Evolutionary conservation across 139 green algal species (phyloP), one percentile per base, ranked within the genome.

Genomic region (Axilococcus clingmanii): DNA sequence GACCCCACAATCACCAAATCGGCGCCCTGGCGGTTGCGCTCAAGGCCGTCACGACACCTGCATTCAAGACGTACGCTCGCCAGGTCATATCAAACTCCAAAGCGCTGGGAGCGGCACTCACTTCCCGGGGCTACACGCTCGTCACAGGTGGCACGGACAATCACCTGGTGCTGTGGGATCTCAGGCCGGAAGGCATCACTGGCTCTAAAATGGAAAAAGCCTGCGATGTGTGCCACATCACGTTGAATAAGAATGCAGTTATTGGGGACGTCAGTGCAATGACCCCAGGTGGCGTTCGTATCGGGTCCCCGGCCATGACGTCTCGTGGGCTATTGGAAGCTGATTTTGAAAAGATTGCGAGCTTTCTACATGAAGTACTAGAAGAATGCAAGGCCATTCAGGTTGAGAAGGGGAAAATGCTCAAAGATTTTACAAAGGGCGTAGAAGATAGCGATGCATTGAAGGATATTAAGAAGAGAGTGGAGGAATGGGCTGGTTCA

Each of bases 1-100:
- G 84, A 25, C 84, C 84, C 4, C 84, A 94, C 77, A 94, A 94
- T 76, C 80, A 94, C 75, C 81, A 93, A 63, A 94, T 92, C 48
- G 84, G 66, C 24, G 84, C 83, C 28, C 72, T 94, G 48, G 71
- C 69, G 16, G 82, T 90, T 19, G 84, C 84, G 8, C 68, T 94
- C 19, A 87, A 87, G 71, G 52, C 84, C n/a, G 74, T 60, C n/a
- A 28, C 38, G 17, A 63, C 64, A 4, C 61, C 70, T 2, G 66
- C 70, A 50, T 85, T 86, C 55, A 80, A 79, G 59, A 33, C 20
- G 41, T 88, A 86, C 54, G 42, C 51, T 17, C 55, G 66, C 50
- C 71, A 78, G 57, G 78, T 94, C 4, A 62, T 74, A 19, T 62
- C 65, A 36, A 94, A 94, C 58, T 56, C 81, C 5, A 27, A 27